Evolutionary conservation across 2,329 filamentous ascomycete genomes (phyloP).

Genomic region (Xylariaceae sp.): DNA sequence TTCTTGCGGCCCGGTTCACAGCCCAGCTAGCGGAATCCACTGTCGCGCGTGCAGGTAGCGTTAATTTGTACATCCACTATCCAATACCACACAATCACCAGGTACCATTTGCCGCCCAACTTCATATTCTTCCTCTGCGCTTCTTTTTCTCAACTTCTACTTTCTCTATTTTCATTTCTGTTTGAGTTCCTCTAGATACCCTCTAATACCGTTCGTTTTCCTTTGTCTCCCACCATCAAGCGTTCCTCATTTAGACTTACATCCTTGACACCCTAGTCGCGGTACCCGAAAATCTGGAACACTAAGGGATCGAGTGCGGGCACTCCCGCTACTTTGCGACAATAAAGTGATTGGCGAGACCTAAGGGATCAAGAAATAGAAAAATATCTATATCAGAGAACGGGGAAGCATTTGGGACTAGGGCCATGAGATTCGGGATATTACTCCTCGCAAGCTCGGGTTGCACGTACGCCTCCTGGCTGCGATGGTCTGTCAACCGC

Average conservation of each 20-base stretch:
- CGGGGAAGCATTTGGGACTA: background rate
- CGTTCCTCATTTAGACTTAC: background rate
- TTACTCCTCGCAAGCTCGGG: conserved; percentile 26
- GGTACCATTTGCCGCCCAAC: conserved; percentile 17
- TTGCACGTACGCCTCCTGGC: conserved; percentile 31
- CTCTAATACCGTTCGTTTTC: background rate
- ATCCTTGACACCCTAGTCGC: background rate
- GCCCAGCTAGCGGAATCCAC: conserved; percentile 21
- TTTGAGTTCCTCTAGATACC: conserved; percentile 12
- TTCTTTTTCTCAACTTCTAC: conserved; percentile 8
- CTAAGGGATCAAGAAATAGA: background rate
- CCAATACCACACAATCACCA: conserved; percentile 6
- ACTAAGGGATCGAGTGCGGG: conserved; percentile 18
- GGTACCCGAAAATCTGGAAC: background rate
- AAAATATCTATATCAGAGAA: background rate
- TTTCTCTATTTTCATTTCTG: conserved; percentile 13
- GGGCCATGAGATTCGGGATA: conserved; percentile 27
- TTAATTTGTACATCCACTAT: conserved; percentile 15
- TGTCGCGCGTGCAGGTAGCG: conserved; percentile 23
- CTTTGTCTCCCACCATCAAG: background rate
- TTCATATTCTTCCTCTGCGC: background rate
- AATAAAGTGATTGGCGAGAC: background rate
- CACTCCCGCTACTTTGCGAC: conserved; percentile 7
- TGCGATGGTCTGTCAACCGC: conserved; percentile 32
- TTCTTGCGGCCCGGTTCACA: conserved; percentile 8